Evolutionary conservation across 202 grass and related monocot species (phyloP).

Genomic region (Setaria viridis): DNA sequence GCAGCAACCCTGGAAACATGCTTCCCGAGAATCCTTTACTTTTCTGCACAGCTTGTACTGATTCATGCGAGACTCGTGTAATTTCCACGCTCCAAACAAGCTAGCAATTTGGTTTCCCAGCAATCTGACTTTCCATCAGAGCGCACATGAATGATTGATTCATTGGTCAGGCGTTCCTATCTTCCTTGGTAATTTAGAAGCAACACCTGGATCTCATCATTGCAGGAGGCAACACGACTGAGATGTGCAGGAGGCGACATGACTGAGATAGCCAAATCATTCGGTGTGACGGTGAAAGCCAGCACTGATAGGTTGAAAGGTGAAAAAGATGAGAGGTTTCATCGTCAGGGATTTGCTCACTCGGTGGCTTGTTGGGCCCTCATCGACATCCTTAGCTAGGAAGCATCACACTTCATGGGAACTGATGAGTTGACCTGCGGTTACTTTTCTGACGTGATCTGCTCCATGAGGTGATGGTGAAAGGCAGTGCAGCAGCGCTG

Average conservation of each 20-base stretch:
- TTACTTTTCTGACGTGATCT: not conserved
- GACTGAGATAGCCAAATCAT: not conserved
- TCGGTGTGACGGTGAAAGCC: not conserved
- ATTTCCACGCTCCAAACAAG: not conserved
- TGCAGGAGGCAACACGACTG: not conserved
- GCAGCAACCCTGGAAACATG: too few species aligned
- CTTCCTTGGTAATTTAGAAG: not conserved
- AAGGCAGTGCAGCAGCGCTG: not conserved
- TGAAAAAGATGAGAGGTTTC: conserved; percentile 35
- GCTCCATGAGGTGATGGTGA: not conserved
- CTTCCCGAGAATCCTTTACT: not conserved
- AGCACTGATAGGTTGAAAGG: not conserved
- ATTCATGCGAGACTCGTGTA: not conserved
- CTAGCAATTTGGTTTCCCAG: not conserved
- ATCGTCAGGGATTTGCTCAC: not conserved
- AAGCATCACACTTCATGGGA: not conserved
- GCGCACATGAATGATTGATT: conserved; percentile 8
- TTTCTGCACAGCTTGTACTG: not conserved
- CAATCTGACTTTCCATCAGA: conserved; percentile 6
- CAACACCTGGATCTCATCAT: not conserved
- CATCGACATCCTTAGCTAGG: not conserved
- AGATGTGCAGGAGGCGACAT: not conserved
- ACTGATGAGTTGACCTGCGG: not conserved
- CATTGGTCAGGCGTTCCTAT: not conserved
- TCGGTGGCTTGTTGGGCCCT: conserved; percentile 44